These are phyloP conservation scores for Lantana camara DNA, from an alignment of 257 asterid species.

Conservation along the genomic window DNA sequence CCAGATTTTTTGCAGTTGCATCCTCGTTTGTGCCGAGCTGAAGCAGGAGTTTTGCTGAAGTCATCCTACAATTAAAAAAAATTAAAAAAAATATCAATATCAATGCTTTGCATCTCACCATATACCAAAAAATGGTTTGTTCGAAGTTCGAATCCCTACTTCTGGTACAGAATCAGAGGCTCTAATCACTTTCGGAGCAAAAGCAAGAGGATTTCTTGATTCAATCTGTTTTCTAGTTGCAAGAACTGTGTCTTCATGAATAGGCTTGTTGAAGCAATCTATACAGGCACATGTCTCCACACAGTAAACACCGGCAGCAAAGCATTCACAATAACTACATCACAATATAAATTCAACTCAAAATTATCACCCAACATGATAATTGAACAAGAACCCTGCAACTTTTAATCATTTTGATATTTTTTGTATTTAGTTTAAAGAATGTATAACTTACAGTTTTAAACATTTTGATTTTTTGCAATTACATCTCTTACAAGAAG, in stretches of 20 bases:
- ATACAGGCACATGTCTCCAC: slow-evolving; percentile 67
- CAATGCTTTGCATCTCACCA: not conserved
- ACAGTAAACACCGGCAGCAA: slow-evolving; percentile 77
- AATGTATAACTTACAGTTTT: slow-evolving; percentile 51
- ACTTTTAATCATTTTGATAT: too few species aligned
- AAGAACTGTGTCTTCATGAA: slow-evolving; percentile 66
- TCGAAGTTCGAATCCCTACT: slow-evolving; percentile 35
- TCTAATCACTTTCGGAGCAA: slow-evolving; percentile 71
- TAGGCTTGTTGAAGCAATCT: slow-evolving; percentile 68
- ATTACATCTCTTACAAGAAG: slow-evolving; percentile 61
- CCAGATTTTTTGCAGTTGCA: slow-evolving; percentile 77
- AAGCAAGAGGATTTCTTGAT: slow-evolving; percentile 74
- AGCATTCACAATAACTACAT: slow-evolving; percentile 72
- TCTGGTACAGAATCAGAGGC: slow-evolving; percentile 37
- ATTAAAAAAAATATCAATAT: not conserved
- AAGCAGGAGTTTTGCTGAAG: slow-evolving; percentile 56
- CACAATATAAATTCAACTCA: not conserved
- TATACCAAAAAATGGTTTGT: not conserved
- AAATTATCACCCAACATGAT: not conserved
- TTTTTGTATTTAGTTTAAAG: not conserved
- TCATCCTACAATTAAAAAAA: slow-evolving; percentile 42
- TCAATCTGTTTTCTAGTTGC: slow-evolving; percentile 69
- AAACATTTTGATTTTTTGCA: slow-evolving; percentile 71
- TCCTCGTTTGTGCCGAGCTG: slow-evolving; percentile 71
- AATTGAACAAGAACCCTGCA: not conserved